phyloP scores from a whole-genome alignment of 192 early-diverging fungal genomes.

The Coemansia sp. region DNA sequence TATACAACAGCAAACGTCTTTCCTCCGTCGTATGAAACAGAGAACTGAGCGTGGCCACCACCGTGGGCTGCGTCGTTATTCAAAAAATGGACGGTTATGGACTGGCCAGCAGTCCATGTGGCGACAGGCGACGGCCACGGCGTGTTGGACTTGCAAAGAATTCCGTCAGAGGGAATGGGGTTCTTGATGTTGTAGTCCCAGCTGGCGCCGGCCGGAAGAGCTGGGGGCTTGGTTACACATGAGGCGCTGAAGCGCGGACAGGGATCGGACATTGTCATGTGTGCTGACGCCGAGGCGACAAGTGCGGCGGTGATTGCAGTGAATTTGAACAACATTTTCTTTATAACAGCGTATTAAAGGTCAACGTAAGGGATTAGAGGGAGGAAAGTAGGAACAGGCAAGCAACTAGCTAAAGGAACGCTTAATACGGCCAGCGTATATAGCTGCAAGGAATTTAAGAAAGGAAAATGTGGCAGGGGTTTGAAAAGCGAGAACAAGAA shows the following conservation, averaged over 20 bases:
- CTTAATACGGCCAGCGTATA: neutral
- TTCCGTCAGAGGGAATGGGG: constrained; percentile 30
- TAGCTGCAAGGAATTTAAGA: neutral
- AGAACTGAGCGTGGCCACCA: constrained; percentile 63
- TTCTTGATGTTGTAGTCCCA: constrained; percentile 43
- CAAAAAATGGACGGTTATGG: constrained; percentile 37
- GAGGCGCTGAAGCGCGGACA: constrained; percentile 40
- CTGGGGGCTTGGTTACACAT: constrained; percentile 33
- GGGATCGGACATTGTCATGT: constrained; percentile 38
- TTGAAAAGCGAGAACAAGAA: neutral
- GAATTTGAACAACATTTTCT: neutral
- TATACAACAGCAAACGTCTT: constrained; percentile 57
- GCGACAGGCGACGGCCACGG: constrained; percentile 30
- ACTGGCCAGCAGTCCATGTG: constrained; percentile 44
- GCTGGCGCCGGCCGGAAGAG: constrained; percentile 39
- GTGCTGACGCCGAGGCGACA: constrained; percentile 9
- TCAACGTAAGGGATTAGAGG: neutral
- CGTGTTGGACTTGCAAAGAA: constrained; percentile 51
- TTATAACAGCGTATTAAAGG: too few relatives aligned
- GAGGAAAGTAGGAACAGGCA: neutral
- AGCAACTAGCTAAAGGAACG: neutral
- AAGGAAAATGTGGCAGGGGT: neutral
- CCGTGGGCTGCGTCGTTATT: constrained; percentile 44
- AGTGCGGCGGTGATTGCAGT: neutral
- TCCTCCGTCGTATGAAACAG: constrained; percentile 57